phyloP scores from a whole-genome alignment of 192 early-diverging fungal species.

The Linderina pennispora region DNA sequence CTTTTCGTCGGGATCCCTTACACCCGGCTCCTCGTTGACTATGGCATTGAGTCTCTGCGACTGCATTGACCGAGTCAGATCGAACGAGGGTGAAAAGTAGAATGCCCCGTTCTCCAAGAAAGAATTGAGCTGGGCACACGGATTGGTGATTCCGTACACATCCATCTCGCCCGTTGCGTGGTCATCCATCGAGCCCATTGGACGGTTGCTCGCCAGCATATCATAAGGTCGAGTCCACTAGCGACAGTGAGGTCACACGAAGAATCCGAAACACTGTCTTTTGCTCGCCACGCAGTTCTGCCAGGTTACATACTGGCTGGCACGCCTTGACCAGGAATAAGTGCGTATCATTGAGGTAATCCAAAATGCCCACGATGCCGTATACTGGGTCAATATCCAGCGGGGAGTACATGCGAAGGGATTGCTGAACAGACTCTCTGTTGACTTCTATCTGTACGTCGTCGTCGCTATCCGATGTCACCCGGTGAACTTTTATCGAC shows the following conservation, averaged over 20 bases:
- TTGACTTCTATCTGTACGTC: constrained; percentile 5
- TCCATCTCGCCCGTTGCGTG: constrained; percentile 34
- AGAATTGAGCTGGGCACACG: constrained; percentile 67
- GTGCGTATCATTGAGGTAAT: constrained; percentile 59
- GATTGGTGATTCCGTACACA: constrained; percentile 53
- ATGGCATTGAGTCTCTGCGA: constrained; percentile 48
- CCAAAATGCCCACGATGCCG: constrained; percentile 39
- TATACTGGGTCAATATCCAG: constrained; percentile 43
- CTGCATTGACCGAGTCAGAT: constrained; percentile 80
- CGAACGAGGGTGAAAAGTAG: constrained; percentile 85
- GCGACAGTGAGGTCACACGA: constrained; percentile 71
- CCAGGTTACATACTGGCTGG: constrained; percentile 53
- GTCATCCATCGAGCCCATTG: constrained; percentile 39
- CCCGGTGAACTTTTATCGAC: constrained; percentile 4
- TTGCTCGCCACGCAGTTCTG: constrained; percentile 44
- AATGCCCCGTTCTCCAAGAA: constrained; percentile 84
- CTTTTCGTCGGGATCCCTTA: constrained; percentile 51
- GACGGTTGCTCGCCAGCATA: constrained; percentile 23
- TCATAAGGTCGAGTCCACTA: constrained; percentile 71
- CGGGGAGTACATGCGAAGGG: constrained; percentile 21
- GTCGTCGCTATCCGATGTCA: not conserved
- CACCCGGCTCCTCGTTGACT: constrained; percentile 31
- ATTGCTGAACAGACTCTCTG: constrained; percentile 10
- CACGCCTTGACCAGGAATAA: constrained; percentile 64
- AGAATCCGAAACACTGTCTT: constrained; percentile 55